A percentile compares a stretch with the other conserved stretches of the same genome.
Conservation (phyloP, 2,329 filamentous ascomycete genomes). For the Aspergillus ochraceoroseus region DNA sequence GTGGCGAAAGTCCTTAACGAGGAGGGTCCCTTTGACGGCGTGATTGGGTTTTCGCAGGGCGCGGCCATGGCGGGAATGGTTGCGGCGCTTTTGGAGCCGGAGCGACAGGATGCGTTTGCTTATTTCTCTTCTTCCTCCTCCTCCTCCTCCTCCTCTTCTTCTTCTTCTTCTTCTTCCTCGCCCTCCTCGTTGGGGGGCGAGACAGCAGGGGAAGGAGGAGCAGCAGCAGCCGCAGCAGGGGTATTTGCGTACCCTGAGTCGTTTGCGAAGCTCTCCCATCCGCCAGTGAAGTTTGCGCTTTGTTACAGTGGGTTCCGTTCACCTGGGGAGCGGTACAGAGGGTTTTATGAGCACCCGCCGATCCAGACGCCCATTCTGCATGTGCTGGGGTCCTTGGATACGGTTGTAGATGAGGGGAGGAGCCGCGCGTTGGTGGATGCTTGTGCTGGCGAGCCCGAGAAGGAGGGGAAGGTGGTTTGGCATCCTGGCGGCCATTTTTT, state of each 20-base stretch:
- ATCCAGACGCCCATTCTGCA: slow-evolving; percentile 75
- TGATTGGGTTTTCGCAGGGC: slow-evolving; percentile 79
- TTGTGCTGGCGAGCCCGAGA: slow-evolving; percentile 53
- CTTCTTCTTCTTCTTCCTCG: no score
- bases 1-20: slow-evolving; percentile 60
- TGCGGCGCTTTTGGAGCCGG: slow-evolving; percentile 63
- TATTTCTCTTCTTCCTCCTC: slow-evolving; percentile 23
- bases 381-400: slow-evolving; percentile 77
- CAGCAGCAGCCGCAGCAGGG: slow-evolving; percentile 11
- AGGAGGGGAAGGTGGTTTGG: slow-evolving; percentile 54
- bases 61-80: slow-evolving; percentile 68
- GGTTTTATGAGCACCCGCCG: slow-evolving; percentile 65
- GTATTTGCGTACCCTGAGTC: slow-evolving; percentile 49
- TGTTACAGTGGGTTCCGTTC: slow-evolving; percentile 74
- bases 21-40: slow-evolving; percentile 67
- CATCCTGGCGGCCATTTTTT: slow-evolving; percentile 91
- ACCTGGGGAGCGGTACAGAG: slow-evolving; percentile 56
- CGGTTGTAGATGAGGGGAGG: slow-evolving; percentile 75
- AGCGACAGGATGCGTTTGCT: slow-evolving; percentile 47
- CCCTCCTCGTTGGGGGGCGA: no score
- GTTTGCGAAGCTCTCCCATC: slow-evolving; percentile 47
- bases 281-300: slow-evolving; percentile 64
- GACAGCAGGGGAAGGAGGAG: no score
- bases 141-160: no score
- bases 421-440: slow-evolving; percentile 63